Percentiles rank a stretch among this genome's conserved stretches.
Evolutionary conservation across 2,329 filamentous ascomycete genomes (phyloP).

Genomic region (Lithohypha guttulata): DNA sequence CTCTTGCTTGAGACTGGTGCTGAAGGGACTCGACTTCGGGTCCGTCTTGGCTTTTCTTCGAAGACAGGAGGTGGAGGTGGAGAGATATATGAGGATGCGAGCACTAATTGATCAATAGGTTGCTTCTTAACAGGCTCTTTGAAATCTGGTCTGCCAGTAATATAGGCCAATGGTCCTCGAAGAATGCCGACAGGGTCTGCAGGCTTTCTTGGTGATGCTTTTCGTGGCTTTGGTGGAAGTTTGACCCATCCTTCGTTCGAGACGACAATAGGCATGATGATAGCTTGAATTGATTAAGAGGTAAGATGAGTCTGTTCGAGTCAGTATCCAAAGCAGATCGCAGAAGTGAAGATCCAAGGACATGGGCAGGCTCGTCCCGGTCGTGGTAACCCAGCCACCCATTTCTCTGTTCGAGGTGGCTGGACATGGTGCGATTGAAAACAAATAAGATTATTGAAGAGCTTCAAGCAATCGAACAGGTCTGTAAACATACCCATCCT

Average conservation of each 20-base stretch:
- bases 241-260: slow-evolving; percentile 8
- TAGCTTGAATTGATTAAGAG: neutral
- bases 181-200: slow-evolving; percentile 3
- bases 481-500: too few species aligned
- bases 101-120: slow-evolving; percentile 6
- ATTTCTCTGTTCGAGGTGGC: neutral
- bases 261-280: slow-evolving; percentile 5
- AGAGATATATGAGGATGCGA: neutral
- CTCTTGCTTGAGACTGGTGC: neutral
- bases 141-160: slow-evolving; percentile 57
- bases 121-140: slow-evolving; percentile 39
- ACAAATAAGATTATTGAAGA: too few species aligned
- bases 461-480: too few species aligned
- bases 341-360: neutral
- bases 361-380: neutral
- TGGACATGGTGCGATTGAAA: neutral
- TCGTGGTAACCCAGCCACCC: neutral
- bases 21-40: slow-evolving; percentile 2
- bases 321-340: slow-evolving; percentile 1
- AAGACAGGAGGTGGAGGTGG: neutral
- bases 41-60: neutral
- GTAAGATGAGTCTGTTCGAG: neutral
- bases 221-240: neutral
- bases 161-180: slow-evolving; percentile 22
- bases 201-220: slow-evolving; percentile 5